Base-by-base conservation (phyloP, 805 yeast species). In the Monosporozyma unispora region DNA sequence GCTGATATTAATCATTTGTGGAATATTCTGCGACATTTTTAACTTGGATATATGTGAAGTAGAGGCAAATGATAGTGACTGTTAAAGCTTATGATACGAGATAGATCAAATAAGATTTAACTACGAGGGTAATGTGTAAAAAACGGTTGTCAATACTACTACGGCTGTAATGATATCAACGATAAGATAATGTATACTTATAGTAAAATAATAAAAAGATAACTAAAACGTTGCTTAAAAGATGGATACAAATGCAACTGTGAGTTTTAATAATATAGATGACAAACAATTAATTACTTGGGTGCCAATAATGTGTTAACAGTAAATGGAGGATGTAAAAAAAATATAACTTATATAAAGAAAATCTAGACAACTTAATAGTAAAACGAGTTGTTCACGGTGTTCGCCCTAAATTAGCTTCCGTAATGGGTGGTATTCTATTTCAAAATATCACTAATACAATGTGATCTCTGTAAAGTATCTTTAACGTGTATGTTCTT, bases 1-100 rank as follows among this genome's bases (percentile, higher is more conserved):
- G 38, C 62, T 53, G 16, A 65, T 62, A 48, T 65, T 58, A 42
- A 65, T 64, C 47, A 55, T 46, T 50, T 64, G 66, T 23, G 68
- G 69, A 33, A 63, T 58, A 14, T 61, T 60, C 37, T 53, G 46
- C 19, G 62, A 54, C 61, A 57, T 54, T 39, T 14, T 52, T 23
- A 37, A 16, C 10, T 35, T 12, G 25, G 6, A 16, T 35, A 14
- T 2, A 16, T 16, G 39, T 9, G 12, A 18, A 35, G 3, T 11
- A 31, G 12, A 14, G 4, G 35, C 35, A 31, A 31, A 14, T 31
- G n/a, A 14, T n/a, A 12, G 16, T 31, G 4, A 12, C 14, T 12
- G 35, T 31, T 31, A 31, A 31, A 12, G 35, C 5, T 31, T 31
- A 31, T 31, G 35, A 31, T 31, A 31, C 35, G 14, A 16, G 14